A percentile compares a stretch with the other conserved stretches of the same genome.
Evolutionary conservation across 768 basidiomycete species (phyloP).

Genomic region (Galerina sulciceps): DNA sequence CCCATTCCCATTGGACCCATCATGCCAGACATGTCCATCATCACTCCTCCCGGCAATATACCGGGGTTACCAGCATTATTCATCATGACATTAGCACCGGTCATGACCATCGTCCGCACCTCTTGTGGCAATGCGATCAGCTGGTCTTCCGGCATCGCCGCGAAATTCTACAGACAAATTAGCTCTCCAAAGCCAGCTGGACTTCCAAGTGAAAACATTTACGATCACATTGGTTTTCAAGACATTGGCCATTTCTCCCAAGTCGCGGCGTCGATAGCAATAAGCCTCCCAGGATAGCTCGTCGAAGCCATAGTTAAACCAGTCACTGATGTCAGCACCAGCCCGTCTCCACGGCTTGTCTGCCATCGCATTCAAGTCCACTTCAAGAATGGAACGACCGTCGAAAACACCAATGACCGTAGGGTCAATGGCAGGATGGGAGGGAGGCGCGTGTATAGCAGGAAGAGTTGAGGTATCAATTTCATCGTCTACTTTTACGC

Average conservation of each 20-base stretch:
- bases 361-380: conserved; percentile 73
- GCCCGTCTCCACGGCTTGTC: conserved; percentile 93
- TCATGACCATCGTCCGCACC: conserved; percentile 86
- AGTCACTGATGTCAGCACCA: conserved; percentile 93
- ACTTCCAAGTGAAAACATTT: conserved; percentile 31
- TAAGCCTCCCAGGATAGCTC: conserved; percentile 96
- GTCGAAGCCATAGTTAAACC: conserved; percentile 99
- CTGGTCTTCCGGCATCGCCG: conserved; percentile 83
- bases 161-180: conserved; percentile 61
- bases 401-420: conserved; percentile 66
- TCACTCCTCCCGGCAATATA: conserved; percentile 66
- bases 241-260: conserved; percentile 79
- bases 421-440: conserved; percentile 81
- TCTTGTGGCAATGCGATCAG: conserved; percentile 79
- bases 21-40: conserved; percentile 80
- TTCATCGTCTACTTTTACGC: conserved; percentile 44
- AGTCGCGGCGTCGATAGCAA: conserved; percentile 79
- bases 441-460: conserved; percentile 70
- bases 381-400: conserved; percentile 81
- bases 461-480: conserved; percentile 70
- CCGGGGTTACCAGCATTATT: conserved; percentile 54
- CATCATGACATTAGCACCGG: conserved; percentile 81
- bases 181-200: conserved; percentile 9
- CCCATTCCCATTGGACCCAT: conserved; percentile 68
- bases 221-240: conserved; percentile 86